Percentiles rank a stretch among this genome's conserved stretches.
Conservation (phyloP, 192 early-diverging fungal species). For the Rhizophagus prolifer region DNA sequence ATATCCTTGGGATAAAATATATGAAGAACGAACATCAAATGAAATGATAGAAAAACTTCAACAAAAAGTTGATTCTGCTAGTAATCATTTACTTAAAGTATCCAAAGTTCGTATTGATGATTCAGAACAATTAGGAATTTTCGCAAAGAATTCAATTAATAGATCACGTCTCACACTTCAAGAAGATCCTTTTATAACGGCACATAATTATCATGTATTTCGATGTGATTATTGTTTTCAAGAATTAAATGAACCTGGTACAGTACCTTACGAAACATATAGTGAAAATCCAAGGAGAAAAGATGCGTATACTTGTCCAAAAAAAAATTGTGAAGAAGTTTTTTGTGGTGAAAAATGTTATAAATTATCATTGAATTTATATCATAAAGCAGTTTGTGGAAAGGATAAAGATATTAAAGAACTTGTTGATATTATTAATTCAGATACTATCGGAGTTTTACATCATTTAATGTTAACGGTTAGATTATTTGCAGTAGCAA, state of each 20-base stretch:
- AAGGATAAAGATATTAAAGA: neutral
- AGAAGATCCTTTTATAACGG: neutral
- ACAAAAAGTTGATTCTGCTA: neutral
- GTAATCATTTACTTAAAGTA: neutral
- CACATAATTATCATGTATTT: neutral
- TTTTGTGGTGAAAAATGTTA: constrained; percentile 11
- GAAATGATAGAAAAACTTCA: neutral
- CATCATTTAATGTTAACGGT: neutral
- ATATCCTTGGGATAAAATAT: constrained; percentile 18
- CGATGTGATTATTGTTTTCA: constrained; percentile 10
- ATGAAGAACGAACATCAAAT: neutral
- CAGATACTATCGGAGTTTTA: neutral
- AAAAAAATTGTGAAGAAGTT: neutral
- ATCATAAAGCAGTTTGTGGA: constrained; percentile 5
- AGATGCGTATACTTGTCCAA: neutral
- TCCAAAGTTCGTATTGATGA: neutral
- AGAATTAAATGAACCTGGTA: neutral
- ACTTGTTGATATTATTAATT: neutral
- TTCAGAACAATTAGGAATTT: neutral
- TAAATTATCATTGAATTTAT: neutral
- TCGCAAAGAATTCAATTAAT: neutral
- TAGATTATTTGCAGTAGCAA: neutral
- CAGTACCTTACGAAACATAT: neutral
- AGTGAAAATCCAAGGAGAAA: neutral
- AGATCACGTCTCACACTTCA: neutral